A percentile compares a stretch with the other conserved stretches of the same genome.
phyloP scores from a whole-genome alignment of 148 eudicot genomes.

The Vaccinium vitisidaea region DNA sequence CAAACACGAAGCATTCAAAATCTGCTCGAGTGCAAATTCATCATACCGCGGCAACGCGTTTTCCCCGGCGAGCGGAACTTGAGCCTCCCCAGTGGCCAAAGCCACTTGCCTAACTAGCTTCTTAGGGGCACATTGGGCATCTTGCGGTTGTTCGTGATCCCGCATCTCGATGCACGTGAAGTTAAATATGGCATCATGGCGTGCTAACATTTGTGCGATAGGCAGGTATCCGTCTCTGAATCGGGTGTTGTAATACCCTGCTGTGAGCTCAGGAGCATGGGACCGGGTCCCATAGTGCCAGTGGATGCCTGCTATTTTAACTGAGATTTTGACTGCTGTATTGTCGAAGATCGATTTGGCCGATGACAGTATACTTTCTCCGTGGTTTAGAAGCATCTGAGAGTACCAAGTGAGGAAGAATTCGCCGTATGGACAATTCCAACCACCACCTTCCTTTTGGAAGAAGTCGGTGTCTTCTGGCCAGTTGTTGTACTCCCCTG shows the following conservation, averaged over 20 bases:
- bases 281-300: slow-evolving; percentile 97
- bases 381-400: slow-evolving; percentile 79
- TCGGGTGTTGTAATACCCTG: slow-evolving; percentile 95
- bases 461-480: slow-evolving; percentile 94
- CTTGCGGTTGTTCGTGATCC: slow-evolving; percentile 95
- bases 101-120: slow-evolving; percentile 84
- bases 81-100: slow-evolving; percentile 59
- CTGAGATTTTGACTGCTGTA: slow-evolving; percentile 69
- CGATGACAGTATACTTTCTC: slow-evolving; percentile 64
- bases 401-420: slow-evolving; percentile 97
- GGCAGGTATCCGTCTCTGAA: slow-evolving; percentile 82
- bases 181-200: slow-evolving; percentile 78
- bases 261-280: slow-evolving; percentile 95
- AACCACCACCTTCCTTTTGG: slow-evolving; percentile 76
- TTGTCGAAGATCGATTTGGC: slow-evolving; percentile 50
- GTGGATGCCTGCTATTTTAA: slow-evolving; percentile 88
- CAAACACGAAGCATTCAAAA: slow-evolving; percentile 51
- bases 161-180: slow-evolving; percentile 98
- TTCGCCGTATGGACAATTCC: slow-evolving; percentile 72
- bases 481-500: slow-evolving; percentile 93
- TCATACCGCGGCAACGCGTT: slow-evolving; percentile 90
- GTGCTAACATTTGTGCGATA: slow-evolving; percentile 79
- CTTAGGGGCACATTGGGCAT: slow-evolving; percentile 86
- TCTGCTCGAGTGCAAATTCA: slow-evolving; percentile 75
- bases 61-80: slow-evolving; percentile 80